Evolutionary conservation across 139 green algal genomes (phyloP).

Genomic region (Marvania coccoides): DNA sequence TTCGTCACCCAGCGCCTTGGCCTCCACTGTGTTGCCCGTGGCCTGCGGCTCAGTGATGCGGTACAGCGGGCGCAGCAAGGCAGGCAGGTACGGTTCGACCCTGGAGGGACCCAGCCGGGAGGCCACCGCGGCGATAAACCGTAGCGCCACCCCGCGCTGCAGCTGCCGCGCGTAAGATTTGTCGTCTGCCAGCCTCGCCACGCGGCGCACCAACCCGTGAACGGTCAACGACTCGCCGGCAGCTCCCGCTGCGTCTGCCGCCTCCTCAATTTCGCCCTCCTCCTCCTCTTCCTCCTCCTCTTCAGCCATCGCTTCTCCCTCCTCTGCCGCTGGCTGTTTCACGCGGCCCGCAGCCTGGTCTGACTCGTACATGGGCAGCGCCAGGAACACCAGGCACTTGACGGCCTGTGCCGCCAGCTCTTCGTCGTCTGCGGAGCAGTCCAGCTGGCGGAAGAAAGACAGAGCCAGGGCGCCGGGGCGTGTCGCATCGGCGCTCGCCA

Average conservation of each 20-base stretch:
- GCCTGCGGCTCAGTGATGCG: conserved; percentile 57
- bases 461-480: conserved; percentile 37
- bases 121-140: conserved; percentile 65
- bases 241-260: not conserved
- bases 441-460: conserved; percentile 57
- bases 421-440: conserved; percentile 59
- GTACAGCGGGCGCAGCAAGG: conserved; percentile 66
- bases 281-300: conserved; percentile 24
- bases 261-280: not conserved
- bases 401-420: conserved; percentile 61
- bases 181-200: conserved; percentile 63
- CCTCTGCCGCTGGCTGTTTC: conserved; percentile 9
- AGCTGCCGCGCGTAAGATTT: conserved; percentile 15
- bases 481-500: conserved; percentile 4
- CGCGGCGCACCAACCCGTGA: conserved; percentile 51
- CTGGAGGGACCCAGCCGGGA: conserved; percentile 35
- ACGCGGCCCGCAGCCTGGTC: conserved; percentile 20
- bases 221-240: conserved; percentile 39
- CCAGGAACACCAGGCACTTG: conserved; percentile 74
- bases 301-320: conserved; percentile 3
- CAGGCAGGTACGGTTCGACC: conserved; percentile 50
- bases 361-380: conserved; percentile 28
- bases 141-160: conserved; percentile 59
- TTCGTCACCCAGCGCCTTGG: conserved; percentile 46
- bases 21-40: conserved; percentile 22